Conservation (phyloP, 129 eudicot species). For the Oenanthe sinensis region DNA sequence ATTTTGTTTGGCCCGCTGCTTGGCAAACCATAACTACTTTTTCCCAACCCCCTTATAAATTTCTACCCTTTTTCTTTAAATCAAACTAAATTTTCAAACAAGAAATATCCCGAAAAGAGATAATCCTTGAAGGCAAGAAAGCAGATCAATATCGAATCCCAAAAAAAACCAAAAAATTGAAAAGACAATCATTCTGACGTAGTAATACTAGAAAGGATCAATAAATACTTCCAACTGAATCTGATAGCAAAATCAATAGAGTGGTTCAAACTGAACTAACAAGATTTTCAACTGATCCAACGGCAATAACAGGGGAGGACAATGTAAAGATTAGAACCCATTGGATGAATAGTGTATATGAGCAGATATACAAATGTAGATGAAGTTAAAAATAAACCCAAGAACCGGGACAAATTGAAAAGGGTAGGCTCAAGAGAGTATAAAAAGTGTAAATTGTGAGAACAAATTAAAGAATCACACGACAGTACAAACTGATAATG, state of each 20-base stretch:
- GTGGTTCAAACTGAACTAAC: not conserved
- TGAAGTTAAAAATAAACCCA: not conserved
- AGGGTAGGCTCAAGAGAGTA: not conserved
- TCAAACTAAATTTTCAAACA: constrained; percentile 17
- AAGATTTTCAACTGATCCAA: constrained; percentile 68
- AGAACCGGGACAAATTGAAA: not conserved
- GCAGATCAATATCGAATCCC: not conserved
- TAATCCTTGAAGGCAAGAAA: not conserved
- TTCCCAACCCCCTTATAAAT: constrained; percentile 25
- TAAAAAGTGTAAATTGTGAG: not conserved
- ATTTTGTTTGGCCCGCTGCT: constrained; percentile 93
- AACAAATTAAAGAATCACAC: constrained; percentile 68
- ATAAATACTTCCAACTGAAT: not conserved
- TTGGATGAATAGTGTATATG: constrained; percentile 24
- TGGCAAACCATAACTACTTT: constrained; percentile 97
- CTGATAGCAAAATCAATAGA: not conserved
- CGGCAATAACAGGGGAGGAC: constrained; percentile 82
- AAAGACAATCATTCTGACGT: not conserved
- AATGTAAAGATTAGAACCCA: constrained; percentile 69
- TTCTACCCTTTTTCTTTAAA: not conserved
- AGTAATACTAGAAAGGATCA: not conserved
- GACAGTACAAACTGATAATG: constrained; percentile 52
- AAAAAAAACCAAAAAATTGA: too few relatives aligned
- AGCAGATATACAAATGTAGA: not conserved
- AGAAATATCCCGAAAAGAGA: constrained; percentile 2